A percentile compares a stretch with the other conserved stretches of the same genome.
These are phyloP conservation scores for Pseudonitzschia pungens DNA, from an alignment of 108 stramenopile genomes.

Conservation along the genomic window DNA sequence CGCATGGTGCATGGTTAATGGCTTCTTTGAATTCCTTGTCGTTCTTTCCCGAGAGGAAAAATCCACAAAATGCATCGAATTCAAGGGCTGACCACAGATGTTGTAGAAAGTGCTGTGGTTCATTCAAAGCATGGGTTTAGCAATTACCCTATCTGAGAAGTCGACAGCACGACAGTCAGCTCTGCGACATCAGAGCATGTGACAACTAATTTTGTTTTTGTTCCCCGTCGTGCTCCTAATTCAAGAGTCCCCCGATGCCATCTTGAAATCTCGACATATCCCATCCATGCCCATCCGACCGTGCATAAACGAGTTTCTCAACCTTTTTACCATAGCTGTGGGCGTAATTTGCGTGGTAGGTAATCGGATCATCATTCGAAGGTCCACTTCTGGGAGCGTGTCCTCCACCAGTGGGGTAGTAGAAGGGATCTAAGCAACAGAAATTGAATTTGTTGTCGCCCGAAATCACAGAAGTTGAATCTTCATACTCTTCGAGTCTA, in stretches of 20 bases:
- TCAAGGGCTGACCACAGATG: too few species aligned
- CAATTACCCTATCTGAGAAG: too few species aligned
- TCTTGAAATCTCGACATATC: slow-evolving; percentile 4
- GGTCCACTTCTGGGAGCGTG: background rate
- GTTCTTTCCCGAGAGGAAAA: too few species aligned
- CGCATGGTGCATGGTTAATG: too few species aligned
- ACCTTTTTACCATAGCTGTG: background rate
- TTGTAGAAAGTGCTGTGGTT: too few species aligned
- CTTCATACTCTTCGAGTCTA: background rate
- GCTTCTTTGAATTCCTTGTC: too few species aligned
- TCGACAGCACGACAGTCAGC: too few species aligned
- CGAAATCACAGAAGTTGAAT: background rate
- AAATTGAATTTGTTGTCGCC: background rate
- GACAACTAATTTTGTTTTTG: too few species aligned
- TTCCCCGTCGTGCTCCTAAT: background rate
- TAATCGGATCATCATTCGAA: background rate
- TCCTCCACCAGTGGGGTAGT: slow-evolving; percentile 9
- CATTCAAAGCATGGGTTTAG: too few species aligned
- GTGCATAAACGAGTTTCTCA: background rate
- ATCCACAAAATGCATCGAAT: too few species aligned
- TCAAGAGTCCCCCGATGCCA: background rate
- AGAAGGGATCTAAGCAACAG: slow-evolving; percentile 16
- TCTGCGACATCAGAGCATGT: too few species aligned
- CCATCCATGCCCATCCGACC: slow-evolving; percentile 12
- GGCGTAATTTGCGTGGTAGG: slow-evolving; percentile 15